Evolutionary conservation across 2,329 filamentous ascomycete genomes (phyloP), one percentile per base, ranked within the genome.

Genomic region (Sporothrix curviconia): DNA sequence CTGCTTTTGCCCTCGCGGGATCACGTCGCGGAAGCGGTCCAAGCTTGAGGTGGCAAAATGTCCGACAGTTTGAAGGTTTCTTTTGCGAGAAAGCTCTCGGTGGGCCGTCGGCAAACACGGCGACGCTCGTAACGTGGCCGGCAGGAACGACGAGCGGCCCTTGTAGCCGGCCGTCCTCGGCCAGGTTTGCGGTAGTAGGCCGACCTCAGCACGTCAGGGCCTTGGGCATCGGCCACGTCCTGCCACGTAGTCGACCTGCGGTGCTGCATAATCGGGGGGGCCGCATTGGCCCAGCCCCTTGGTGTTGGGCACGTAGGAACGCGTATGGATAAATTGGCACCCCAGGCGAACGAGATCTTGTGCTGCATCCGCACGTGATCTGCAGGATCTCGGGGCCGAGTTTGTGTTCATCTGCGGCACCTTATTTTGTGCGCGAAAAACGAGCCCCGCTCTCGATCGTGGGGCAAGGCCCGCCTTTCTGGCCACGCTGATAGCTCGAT

Each of bases 391-490:
- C 79, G 67, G n/a, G n/a, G 82, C 81, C 2, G 89, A 92, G 66
- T 89, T 87, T n/a, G n/a, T n/a, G 62, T 85, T 85, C 89, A 92
- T 92, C 86, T 90, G 90, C 3, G 90, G 90, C 51, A 92, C 85
- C 82, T n/a, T 87, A 92, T 81, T 89, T 90, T 1, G 90, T n/a
- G 88, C 47, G 87, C 82, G 9, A 95, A 90, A 66, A 95, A 90
- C 1, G 87, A 89, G n/a, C n/a, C 1, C 89, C 90, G 17, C 87
- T 85, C 70, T 95, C 90, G 61, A 95, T 92, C 3, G 84, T 84
- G 6, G 75, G 74, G 42, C n/a, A n/a, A 94, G 69, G 0, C 90
- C 90, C 0, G 88, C 87, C 61, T 74, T 95, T 2, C 85, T 90
- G 7, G 78, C 76, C 11, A 89, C 75, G 0, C 88, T 76, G 62